These are phyloP conservation scores for Didymella sp. DNA, from an alignment of 2,329 filamentous ascomycete genomes.

Conservation along the genomic window DNA sequence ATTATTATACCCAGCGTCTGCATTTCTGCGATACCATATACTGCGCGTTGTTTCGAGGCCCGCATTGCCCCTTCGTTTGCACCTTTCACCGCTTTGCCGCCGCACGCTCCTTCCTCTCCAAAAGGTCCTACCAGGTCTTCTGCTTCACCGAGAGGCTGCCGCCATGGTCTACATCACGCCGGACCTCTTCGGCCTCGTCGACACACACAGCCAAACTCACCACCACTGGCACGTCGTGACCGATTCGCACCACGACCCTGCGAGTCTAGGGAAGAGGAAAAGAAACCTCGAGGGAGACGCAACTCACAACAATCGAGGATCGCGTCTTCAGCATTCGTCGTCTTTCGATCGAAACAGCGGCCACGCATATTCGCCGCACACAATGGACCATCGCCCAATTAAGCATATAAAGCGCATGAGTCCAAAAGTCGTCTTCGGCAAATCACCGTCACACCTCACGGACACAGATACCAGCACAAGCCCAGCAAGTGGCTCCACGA, in stretches of 20 bases:
- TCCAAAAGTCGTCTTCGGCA: constrained; percentile 33
- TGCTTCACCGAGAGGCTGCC: constrained; percentile 23
- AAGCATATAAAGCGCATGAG: constrained; percentile 41
- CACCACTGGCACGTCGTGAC: constrained; percentile 31
- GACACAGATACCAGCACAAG: constrained; percentile 30
- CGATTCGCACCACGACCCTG: constrained; percentile 24
- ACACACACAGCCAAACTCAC: constrained; percentile 17
- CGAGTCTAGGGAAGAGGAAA: constrained; percentile 44
- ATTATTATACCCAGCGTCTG: constrained; percentile 4
- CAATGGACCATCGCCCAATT: constrained; percentile 36
- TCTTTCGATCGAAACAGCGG: constrained; percentile 26
- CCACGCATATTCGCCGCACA: constrained; percentile 18
- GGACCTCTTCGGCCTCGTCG: constrained; percentile 41
- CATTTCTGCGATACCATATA: background rate
- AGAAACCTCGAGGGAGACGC: constrained; percentile 25
- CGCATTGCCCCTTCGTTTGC: background rate
- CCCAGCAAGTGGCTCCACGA: background rate
- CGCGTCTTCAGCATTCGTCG: constrained; percentile 14
- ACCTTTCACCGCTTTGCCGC: constrained; percentile 16
- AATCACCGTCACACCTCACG: constrained; percentile 45
- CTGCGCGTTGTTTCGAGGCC: background rate
- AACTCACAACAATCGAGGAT: constrained; percentile 6
- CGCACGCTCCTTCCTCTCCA: constrained; percentile 20
- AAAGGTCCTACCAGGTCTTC: constrained; percentile 7
- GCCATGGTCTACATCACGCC: constrained; percentile 48